Percentiles rank a stretch among this genome's conserved stretches.
phyloP scores from a whole-genome alignment of 2,329 filamentous ascomycete species.

The Colletotrichum tamarilloi region DNA sequence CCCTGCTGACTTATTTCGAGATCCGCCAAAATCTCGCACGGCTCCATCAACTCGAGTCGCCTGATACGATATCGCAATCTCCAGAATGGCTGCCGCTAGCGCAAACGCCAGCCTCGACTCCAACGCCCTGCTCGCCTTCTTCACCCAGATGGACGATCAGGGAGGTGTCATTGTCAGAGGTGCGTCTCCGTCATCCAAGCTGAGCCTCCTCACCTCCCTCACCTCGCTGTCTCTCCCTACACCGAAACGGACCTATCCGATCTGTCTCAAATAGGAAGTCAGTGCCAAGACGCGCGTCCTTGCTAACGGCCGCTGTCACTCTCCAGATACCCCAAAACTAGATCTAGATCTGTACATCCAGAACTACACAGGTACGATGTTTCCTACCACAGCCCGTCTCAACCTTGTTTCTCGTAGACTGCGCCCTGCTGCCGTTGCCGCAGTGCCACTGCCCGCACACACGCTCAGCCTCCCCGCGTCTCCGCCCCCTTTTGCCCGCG shows the following conservation, averaged over 20 bases:
- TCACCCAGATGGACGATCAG: conserved; percentile 58
- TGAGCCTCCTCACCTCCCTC: conserved; percentile 16
- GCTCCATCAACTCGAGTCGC: conserved; percentile 1
- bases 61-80: conserved; percentile 26
- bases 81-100: conserved; percentile 51
- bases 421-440: conserved; percentile 17
- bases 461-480: conserved; percentile 25
- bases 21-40: conserved; percentile 11
- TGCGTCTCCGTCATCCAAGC: conserved; percentile 40
- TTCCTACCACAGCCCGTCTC: not conserved
- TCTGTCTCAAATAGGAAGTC: conserved; percentile 15
- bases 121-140: conserved; percentile 52
- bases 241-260: conserved; percentile 2
- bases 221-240: conserved; percentile 13
- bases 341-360: conserved; percentile 91
- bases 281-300: conserved; percentile 34
- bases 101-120: conserved; percentile 25
- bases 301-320: conserved; percentile 26
- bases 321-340: conserved; percentile 72
- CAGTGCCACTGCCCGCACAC: too few relatives aligned
- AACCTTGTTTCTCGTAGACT: conserved; percentile 27
- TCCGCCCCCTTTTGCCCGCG: conserved; percentile 17
- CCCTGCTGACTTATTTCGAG: conserved; percentile 29
- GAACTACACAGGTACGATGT: conserved; percentile 82
- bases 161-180: conserved; percentile 61